These are phyloP conservation scores for Leptoxyphium fumago DNA, from an alignment of 2,329 filamentous ascomycete genomes.

Conservation along the genomic window DNA sequence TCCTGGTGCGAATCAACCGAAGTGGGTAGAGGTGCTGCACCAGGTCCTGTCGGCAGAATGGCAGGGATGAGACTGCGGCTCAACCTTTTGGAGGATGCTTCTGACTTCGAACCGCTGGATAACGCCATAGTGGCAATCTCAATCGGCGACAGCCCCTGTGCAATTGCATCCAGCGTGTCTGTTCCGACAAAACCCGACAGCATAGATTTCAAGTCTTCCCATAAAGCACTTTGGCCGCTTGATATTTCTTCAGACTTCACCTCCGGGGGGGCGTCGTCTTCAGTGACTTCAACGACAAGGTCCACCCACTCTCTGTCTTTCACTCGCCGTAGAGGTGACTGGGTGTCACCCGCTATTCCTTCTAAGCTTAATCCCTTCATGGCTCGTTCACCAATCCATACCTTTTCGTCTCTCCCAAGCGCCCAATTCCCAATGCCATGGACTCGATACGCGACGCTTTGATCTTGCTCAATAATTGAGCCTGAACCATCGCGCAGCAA, in stretches of 20 bases:
- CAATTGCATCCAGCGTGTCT: neutral
- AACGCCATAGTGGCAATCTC: too few species aligned
- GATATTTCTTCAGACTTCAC: neutral
- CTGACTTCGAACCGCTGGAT: too few species aligned
- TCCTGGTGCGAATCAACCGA: conserved; percentile 9
- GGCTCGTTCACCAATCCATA: conserved; percentile 64
- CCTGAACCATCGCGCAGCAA: conserved; percentile 17
- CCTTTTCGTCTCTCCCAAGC: conserved; percentile 74
- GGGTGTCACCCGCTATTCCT: conserved; percentile 36
- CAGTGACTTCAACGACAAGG: conserved; percentile 46
- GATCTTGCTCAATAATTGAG: conserved; percentile 19
- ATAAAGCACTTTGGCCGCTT: conserved; percentile 11
- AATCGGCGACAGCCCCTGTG: too few species aligned
- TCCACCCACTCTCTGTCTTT: conserved; percentile 61
- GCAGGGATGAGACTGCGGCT: conserved; percentile 29
- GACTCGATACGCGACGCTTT: conserved; percentile 47
- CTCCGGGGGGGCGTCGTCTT: neutral
- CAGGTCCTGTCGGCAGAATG: conserved; percentile 42
- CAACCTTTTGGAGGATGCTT: conserved; percentile 8
- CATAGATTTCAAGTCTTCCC: conserved; percentile 36
- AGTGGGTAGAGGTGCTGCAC: conserved; percentile 52
- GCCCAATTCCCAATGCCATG: conserved; percentile 68
- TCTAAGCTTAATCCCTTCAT: conserved; percentile 42
- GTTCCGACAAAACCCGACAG: conserved; percentile 24
- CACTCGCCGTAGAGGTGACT: conserved; percentile 71